Base-by-base conservation (phyloP, 192 early-diverging fungal species). In the Backusella parvicylindrica region DNA sequence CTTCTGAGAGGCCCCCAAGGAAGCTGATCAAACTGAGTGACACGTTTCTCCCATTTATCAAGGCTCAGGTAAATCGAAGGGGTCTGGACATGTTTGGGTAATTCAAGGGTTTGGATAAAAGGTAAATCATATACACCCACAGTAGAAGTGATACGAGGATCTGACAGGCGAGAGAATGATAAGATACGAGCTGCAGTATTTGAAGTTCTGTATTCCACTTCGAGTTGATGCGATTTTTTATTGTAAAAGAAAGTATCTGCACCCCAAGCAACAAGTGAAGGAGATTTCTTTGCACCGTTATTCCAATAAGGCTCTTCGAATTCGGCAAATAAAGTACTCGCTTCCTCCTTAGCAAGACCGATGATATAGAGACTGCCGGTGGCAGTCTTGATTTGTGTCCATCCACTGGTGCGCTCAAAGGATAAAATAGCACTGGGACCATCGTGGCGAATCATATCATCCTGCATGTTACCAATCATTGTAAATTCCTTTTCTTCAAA, bases 181-280 rank as follows among this genome's bases (percentile, higher is more conserved):
- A 89, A 31, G 13, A 89, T 28, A 21, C 80, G 75, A 1, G 86
- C 64, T 38, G 78, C 74, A 0, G 70, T 47, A 21, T 89, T 78
- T 12, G 70, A 40, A 6, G 76, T 71, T 2, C 77, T 79, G 16
- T 83, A 77, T 12, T 84, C 74, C 0, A 82, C 71, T 15, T 77
- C 77, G 9, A 86, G 47, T 0, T 33, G 64, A 0, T 68, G 35
- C 2, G 68, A 65, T 32, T 75, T 6, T 21, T 68, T 71, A 56
- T 86, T 69, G 36, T 82, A 86, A 7, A 33, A 73, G 3, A 82
- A 75, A 37, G 82, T 77, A 38, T 88, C 84, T 0, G 85, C 83
- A 8, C 87, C 87, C 87, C 87, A 88, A 9, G 81, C 83, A 37
- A 88, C 75, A 31, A 86, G 37, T 38, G 38, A 68, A 12, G 85